phyloP scores from a whole-genome alignment of 495 filamentous ascomycete genomes.

The Pyrenopolyporus hunteri region DNA sequence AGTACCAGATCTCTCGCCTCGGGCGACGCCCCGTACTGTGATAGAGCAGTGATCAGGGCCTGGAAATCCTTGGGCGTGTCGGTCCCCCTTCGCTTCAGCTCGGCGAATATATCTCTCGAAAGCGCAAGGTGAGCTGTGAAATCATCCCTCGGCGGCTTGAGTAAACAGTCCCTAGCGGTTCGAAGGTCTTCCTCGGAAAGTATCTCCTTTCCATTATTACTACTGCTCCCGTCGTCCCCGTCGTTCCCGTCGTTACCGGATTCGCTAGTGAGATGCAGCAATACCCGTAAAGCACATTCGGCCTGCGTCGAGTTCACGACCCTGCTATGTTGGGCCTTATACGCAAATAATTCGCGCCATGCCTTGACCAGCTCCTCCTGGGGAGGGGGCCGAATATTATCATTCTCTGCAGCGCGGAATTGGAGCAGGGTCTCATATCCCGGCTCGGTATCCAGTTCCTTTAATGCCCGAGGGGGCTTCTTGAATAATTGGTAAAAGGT shows the following conservation, averaged over 20 bases:
- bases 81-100: conserved; percentile 49
- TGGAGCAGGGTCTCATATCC: conserved; percentile 64
- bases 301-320: conserved; percentile 71
- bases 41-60: conserved; percentile 60
- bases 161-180: conserved; percentile 47
- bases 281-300: conserved; percentile 58
- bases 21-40: conserved; percentile 62
- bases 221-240: no score
- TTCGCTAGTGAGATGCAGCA: conserved; percentile 60
- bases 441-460: conserved; percentile 62
- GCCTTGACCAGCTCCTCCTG: conserved; percentile 64
- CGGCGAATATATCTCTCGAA: conserved; percentile 61
- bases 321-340: conserved; percentile 54
- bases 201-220: conserved; percentile 44
- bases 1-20: conserved; percentile 62
- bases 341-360: conserved; percentile 67
- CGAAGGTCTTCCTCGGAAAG: conserved; percentile 60
- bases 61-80: conserved; percentile 48
- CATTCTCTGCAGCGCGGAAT: conserved; percentile 51
- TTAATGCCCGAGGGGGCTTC: conserved; percentile 59
- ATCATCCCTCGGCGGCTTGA: conserved; percentile 49
- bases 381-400: conserved; percentile 62
- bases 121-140: conserved; percentile 55
- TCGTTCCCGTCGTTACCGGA: conserved; percentile 44
- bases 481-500: conserved; percentile 63